Evolutionary conservation across 345 rosid genomes (phyloP), one percentile per base, ranked within the genome.

Genomic region (Brassica cretica): DNA sequence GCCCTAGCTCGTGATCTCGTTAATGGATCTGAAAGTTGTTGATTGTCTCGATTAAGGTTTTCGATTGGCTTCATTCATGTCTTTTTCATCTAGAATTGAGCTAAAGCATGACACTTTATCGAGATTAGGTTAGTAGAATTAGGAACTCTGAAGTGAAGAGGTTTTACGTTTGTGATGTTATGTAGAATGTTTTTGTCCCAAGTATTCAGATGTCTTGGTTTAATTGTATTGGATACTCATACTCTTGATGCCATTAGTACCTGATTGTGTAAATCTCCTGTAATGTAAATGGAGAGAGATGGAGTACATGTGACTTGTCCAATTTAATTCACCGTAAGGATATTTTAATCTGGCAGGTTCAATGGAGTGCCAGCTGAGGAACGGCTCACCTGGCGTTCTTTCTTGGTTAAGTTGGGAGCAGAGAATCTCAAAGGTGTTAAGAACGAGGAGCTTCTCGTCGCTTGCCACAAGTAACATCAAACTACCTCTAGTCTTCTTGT

Each of bases 341-440:
- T 24, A 24, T 24, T 24, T 5, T 8, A 1, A 71, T 75, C 0
- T 72, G 75, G 59, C 84, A 95, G 99, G 59, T 95, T 95, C 84
- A 93, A 85, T 85, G 98, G 99, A 81, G 97, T 95, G 76, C 93
- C 96, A 5, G 90, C 97, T n/a, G 97, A 95, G 85, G 98, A 95
- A 76, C 87, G 93, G 39, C 82, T 93, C 9, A 96, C 91, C 70
- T 93, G 99, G 97, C 79, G 98, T 77, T 84, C 98, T 37, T 95
- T 93, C 90, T 82, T 95, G 80, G 96, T 95, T 6, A 95, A 93
- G 84, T 81, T 93, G 61, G 98, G 99, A 75, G 92, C 91, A 0
- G 96, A 93, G 75, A 95, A 95, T 83, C 98, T 95, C 60, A 89
- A 85, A 78, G 96, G 97, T 64, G 89, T 87, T 9, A 95, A 90